Percentiles rank a stretch among this genome's conserved stretches.
Conservation (phyloP, 2,329 filamentous ascomycete genomes). For the Elsinoe batatas region DNA sequence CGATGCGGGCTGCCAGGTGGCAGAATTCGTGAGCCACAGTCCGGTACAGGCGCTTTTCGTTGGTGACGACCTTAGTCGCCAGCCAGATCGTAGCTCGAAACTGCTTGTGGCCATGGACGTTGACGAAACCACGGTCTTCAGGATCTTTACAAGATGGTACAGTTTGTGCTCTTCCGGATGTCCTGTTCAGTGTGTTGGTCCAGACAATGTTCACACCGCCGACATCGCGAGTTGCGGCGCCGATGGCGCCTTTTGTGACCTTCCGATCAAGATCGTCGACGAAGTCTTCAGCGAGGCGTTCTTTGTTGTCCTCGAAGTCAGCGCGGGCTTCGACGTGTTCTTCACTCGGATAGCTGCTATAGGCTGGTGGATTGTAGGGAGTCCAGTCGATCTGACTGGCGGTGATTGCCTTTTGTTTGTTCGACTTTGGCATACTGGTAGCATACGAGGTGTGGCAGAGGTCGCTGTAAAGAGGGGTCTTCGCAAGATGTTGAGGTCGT, state of each 20-base stretch:
- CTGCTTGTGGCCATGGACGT: background rate
- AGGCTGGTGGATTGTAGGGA: background rate
- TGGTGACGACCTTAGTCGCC: slow-evolving; percentile 76
- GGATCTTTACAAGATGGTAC: slow-evolving; percentile 20
- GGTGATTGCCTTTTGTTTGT: background rate
- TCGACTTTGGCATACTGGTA: background rate
- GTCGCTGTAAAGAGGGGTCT: too few species aligned
- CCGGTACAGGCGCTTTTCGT: slow-evolving; percentile 68
- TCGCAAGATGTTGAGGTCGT: background rate
- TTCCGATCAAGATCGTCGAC: background rate
- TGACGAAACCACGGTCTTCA: slow-evolving; percentile 14
- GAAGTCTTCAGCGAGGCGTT: background rate
- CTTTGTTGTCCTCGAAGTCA: background rate
- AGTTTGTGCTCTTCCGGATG: slow-evolving; percentile 14
- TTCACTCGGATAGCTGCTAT: background rate
- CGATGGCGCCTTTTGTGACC: background rate
- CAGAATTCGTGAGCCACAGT: slow-evolving; percentile 96
- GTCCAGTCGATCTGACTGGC: background rate
- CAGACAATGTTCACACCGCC: background rate
- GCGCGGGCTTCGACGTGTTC: background rate
- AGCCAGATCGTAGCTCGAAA: slow-evolving; percentile 70
- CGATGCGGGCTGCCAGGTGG: slow-evolving; percentile 84
- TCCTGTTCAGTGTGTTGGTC: background rate
- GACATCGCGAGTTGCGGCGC: background rate
- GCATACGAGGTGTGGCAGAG: too few species aligned